phyloP scores from a whole-genome alignment of 2,329 filamentous ascomycete genomes.

The Penicillium glabrum region DNA sequence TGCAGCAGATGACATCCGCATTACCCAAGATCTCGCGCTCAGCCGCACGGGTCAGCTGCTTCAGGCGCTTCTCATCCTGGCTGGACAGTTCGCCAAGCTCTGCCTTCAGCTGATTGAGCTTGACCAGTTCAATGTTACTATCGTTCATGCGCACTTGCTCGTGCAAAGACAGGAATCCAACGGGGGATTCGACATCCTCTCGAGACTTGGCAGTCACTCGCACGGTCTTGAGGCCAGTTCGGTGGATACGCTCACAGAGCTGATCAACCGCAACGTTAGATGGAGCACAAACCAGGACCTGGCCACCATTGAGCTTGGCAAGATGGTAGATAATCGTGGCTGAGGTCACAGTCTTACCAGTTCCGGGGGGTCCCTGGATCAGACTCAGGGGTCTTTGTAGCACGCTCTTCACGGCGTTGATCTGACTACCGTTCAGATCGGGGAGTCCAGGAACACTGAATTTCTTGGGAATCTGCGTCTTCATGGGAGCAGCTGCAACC shows the following conservation, averaged over 20 bases:
- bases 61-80: slow-evolving; percentile 98
- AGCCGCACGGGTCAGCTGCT: slow-evolving; percentile 87
- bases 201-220: slow-evolving; percentile 98
- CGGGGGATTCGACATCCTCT: slow-evolving; percentile 97
- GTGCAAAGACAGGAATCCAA: slow-evolving; percentile 91
- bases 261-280: slow-evolving; percentile 99
- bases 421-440: slow-evolving; percentile 92
- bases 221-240: slow-evolving; percentile 92
- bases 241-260: slow-evolving; percentile 93
- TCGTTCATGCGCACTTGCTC: slow-evolving; percentile 98
- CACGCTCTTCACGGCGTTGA: slow-evolving; percentile 93
- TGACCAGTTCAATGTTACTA: slow-evolving; percentile 88
- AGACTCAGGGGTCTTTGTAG: slow-evolving; percentile 90
- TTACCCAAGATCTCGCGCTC: slow-evolving; percentile 94
- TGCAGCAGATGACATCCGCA: slow-evolving; percentile 98
- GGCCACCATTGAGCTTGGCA: slow-evolving; percentile 89
- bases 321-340: slow-evolving; percentile 98
- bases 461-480: slow-evolving; percentile 92
- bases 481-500: slow-evolving; percentile 91
- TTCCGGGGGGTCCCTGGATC: slow-evolving; percentile 95
- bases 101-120: slow-evolving; percentile 87
- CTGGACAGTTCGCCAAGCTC: slow-evolving; percentile 90
- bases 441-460: slow-evolving; percentile 93
- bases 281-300: slow-evolving; percentile 93
- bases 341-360: slow-evolving; percentile 97